A percentile compares a stretch with the other conserved stretches of the same genome.
phyloP scores from a whole-genome alignment of 805 yeast species.

The Candida insectorum region DNA sequence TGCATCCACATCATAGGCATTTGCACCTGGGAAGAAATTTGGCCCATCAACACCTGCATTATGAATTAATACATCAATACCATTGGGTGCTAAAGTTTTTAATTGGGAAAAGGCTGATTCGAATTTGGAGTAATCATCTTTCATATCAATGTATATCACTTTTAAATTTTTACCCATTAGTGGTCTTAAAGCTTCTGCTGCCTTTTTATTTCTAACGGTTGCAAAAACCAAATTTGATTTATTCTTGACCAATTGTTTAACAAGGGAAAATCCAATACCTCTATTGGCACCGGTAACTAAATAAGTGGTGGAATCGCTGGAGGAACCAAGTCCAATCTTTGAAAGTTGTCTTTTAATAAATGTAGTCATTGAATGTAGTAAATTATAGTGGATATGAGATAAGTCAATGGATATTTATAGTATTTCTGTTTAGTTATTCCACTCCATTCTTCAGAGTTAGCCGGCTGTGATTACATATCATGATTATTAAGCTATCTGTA shows the following conservation, averaged over 20 bases:
- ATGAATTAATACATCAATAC: slow-evolving; percentile 22
- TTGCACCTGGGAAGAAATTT: not conserved
- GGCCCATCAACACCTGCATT: slow-evolving; percentile 9
- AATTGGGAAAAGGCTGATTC: slow-evolving; percentile 7
- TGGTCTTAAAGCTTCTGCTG: slow-evolving; percentile 1
- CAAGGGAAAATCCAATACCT: slow-evolving; percentile 35
- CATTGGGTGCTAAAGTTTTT: slow-evolving; percentile 8
- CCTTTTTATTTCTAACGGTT: slow-evolving; percentile 30
- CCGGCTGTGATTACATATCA: no score
- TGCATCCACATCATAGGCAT: slow-evolving; percentile 5
- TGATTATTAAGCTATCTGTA: no score
- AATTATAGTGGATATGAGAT: no score
- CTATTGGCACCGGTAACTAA: slow-evolving; percentile 36
- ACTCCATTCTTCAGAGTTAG: no score
- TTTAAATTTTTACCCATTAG: slow-evolving; percentile 6
- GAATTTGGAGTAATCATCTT: slow-evolving; percentile 2
- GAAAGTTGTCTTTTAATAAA: no score
- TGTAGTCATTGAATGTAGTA: no score
- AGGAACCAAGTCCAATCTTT: no score
- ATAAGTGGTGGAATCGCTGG: slow-evolving; percentile 6
- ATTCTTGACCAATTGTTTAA: slow-evolving; percentile 16
- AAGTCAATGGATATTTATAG: no score
- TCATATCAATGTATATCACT: slow-evolving; percentile 7
- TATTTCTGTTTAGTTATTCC: no score
- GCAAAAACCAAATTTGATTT: slow-evolving; percentile 33